Evolutionary conservation across 805 yeast species (phyloP).

Genomic region (Saccharomycopsis fodiens): DNA sequence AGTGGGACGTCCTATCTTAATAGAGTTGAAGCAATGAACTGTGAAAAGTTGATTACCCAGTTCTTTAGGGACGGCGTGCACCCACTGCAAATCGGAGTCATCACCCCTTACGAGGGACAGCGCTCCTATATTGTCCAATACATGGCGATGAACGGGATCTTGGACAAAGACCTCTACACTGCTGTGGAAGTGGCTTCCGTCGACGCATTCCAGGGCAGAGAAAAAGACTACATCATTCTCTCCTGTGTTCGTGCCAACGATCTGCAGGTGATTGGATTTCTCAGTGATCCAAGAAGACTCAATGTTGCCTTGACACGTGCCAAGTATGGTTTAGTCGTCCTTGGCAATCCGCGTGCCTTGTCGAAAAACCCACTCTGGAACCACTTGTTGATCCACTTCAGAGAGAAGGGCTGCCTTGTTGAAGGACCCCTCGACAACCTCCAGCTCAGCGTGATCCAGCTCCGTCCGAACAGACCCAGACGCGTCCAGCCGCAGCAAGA

Average conservation of each 20-base stretch:
- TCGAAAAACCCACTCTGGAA: conserved; percentile 72
- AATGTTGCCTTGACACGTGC: conserved; percentile 90
- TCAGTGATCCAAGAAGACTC: conserved; percentile 77
- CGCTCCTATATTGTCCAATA: conserved; percentile 73
- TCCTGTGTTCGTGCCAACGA: conserved; percentile 71
- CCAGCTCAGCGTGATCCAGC: conserved; percentile 34
- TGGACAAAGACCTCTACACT: conserved; percentile 50
- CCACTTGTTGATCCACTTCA: conserved; percentile 63
- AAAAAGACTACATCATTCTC: conserved; percentile 58
- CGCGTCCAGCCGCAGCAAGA: background rate
- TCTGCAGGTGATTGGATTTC: conserved; percentile 68
- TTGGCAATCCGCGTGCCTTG: conserved; percentile 80
- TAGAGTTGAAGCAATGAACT: conserved; percentile 83
- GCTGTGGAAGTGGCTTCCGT: conserved; percentile 85
- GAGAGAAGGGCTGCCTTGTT: conserved; percentile 81
- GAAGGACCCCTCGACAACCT: conserved; percentile 82
- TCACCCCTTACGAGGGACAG: conserved; percentile 94
- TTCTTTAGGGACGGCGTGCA: conserved; percentile 69
- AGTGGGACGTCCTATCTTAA: conserved; percentile 78
- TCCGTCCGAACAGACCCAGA: background rate
- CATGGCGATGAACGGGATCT: conserved; percentile 63
- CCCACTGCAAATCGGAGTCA: conserved; percentile 82
- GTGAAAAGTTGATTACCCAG: conserved; percentile 68
- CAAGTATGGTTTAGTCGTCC: conserved; percentile 65
- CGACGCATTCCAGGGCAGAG: conserved; percentile 75